Evolutionary conservation across 306 rosid species (phyloP), one percentile per base, ranked within the genome.

Genomic region (Cicer judaicum): DNA sequence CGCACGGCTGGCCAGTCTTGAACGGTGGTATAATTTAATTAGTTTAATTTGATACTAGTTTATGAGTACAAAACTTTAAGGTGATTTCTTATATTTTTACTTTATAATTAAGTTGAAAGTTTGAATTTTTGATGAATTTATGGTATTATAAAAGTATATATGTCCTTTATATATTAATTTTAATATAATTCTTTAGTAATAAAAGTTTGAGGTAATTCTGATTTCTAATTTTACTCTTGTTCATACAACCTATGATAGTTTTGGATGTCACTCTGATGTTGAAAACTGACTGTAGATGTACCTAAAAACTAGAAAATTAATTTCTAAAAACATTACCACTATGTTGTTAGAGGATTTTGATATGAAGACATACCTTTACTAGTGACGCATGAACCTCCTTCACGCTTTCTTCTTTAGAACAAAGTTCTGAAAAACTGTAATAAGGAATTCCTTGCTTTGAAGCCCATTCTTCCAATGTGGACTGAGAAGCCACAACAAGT

Each of bases 401-500:
- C 74, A 79, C 77, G 41, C 89, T 64, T 88, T 87, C 99, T 79
- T 76, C 89, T 78, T 92, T 89, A 78, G 43, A 66, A 59, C 96
- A 95, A 67, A 95, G 80, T 67, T 87, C 92, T 39, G 90, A 70
- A 75, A 89, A 65, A 59, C 80, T 84, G 54, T 79, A 84, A 80
- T 78, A 84, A 74, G 83, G 11, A 70, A 90, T 78, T 81, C 95
- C 92, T 74, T 86, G 89, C 82, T 82, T 72, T 75, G 89, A 79
- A 74, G 96, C 98, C 99, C 96, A 94, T 39, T 85, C 89, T 86
- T 90, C 89, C 74, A 90, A 67, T 72, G 91, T 40, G 42, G 76
- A 66, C 74, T 78, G 96, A 74, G 96, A 89, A 85, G 87, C 87
- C 49, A 85, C 95, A 57, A 92, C 96, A 46, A 94, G 89, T 63